phyloP scores from a whole-genome alignment of 306 rosid genomes.

The Cicer arietinum region DNA sequence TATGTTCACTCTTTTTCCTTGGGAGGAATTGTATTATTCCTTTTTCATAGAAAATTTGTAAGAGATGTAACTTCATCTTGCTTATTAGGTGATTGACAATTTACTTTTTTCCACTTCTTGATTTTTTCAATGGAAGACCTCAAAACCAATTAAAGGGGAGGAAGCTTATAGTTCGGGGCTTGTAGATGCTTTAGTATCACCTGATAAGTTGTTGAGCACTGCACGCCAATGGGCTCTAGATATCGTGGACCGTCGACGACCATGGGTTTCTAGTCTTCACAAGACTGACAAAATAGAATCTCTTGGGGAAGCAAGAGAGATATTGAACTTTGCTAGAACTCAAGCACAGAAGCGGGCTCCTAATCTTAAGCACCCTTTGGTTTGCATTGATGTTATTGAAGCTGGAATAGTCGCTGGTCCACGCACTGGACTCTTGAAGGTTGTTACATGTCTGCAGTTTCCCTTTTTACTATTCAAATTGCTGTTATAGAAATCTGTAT shows the following conservation, averaged over 20 bases:
- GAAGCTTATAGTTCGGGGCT: constrained; percentile 86
- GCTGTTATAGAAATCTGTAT: constrained; percentile 25
- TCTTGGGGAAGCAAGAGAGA: constrained; percentile 92
- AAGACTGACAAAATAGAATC: constrained; percentile 84
- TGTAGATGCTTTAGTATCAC: constrained; percentile 78
- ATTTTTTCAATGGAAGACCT: constrained; percentile 55
- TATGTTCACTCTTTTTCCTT: constrained; percentile 34
- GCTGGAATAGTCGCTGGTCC: constrained; percentile 84
- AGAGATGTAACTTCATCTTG: constrained; percentile 29
- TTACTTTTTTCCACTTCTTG: constrained; percentile 24
- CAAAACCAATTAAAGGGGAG: constrained; percentile 81
- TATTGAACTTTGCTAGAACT: constrained; percentile 74
- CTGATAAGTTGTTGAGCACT: constrained; percentile 70
- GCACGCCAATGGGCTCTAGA: constrained; percentile 92
- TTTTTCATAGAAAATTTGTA: constrained; percentile 16
- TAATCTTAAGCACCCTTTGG: constrained; percentile 84
- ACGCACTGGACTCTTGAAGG: constrained; percentile 90
- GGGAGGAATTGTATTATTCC: constrained; percentile 15
- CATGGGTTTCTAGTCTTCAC: constrained; percentile 87
- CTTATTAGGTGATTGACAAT: constrained; percentile 29
- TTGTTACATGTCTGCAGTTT: constrained; percentile 47
- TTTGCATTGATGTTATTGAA: constrained; percentile 90
- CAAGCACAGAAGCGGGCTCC: constrained; percentile 81
- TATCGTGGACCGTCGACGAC: constrained; percentile 64
- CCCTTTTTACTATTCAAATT: constrained; percentile 32